A percentile compares a stretch with the other conserved stretches of the same genome.
Evolutionary conservation across 208 protist genomes (phyloP).

Genomic region (Acanthamoeba triangularis): DNA sequence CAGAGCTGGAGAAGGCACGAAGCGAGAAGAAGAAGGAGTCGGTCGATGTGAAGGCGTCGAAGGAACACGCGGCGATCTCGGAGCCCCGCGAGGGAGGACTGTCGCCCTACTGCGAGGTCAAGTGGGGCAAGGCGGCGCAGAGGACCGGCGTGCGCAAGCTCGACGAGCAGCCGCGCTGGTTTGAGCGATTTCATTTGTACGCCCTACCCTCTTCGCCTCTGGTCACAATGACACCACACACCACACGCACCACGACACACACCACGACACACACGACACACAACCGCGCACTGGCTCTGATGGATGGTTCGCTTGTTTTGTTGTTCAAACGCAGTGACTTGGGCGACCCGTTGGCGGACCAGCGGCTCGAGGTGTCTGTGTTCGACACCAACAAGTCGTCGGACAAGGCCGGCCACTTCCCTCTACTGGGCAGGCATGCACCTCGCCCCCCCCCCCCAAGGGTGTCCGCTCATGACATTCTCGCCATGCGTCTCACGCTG

Average conservation of each 20-base stretch:
- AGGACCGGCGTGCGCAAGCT: conserved; percentile 3
- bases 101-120: conserved; percentile 48
- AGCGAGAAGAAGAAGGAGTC: neutral
- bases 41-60: neutral
- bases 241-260: neutral
- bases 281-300: too few species aligned
- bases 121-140: neutral
- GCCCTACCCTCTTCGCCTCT: neutral
- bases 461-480: neutral
- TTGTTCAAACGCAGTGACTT: neutral
- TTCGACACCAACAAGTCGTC: neutral
- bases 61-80: neutral
- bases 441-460: neutral
- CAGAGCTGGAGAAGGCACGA: neutral
- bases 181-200: conserved; percentile 62
- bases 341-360: conserved; percentile 20
- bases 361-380: conserved; percentile 4
- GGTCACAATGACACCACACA: neutral
- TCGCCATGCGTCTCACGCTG: neutral
- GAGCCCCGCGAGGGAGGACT: neutral
- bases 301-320: neutral
- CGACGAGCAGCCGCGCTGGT: neutral
- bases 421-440: neutral
- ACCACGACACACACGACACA: neutral
- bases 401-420: neutral